A percentile compares a stretch with the other conserved stretches of the same genome.
Conservation (phyloP, 768 basidiomycete species). For the Suillus tomentosus region DNA sequence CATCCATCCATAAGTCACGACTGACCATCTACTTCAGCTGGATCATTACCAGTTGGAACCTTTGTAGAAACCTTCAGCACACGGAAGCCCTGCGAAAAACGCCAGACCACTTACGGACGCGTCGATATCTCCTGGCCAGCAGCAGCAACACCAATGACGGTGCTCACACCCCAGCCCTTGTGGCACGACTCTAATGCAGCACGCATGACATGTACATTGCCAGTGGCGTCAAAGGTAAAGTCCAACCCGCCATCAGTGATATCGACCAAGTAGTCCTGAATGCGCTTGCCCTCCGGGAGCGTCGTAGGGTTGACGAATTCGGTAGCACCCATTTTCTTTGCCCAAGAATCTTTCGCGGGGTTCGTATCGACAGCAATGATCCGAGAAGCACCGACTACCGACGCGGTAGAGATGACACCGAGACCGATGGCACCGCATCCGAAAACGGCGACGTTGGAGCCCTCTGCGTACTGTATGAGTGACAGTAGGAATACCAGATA, state of each 20-base stretch:
- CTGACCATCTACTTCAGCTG: not conserved
- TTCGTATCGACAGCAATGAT: slow-evolving; percentile 94
- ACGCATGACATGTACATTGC: slow-evolving; percentile 94
- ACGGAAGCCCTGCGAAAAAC: slow-evolving; percentile 18
- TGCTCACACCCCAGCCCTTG: slow-evolving; percentile 98
- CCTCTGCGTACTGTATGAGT: slow-evolving; percentile 48
- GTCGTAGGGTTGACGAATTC: slow-evolving; percentile 87
- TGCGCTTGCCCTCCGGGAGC: slow-evolving; percentile 76
- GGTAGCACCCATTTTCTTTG: slow-evolving; percentile 89
- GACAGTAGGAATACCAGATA: not conserved
- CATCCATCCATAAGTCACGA: not conserved
- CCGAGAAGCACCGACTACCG: slow-evolving; percentile 76
- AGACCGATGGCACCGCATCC: slow-evolving; percentile 97
- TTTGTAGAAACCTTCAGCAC: slow-evolving; percentile 21
- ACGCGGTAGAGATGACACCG: slow-evolving; percentile 83
- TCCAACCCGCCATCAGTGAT: slow-evolving; percentile 97
- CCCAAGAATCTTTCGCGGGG: slow-evolving; percentile 83
- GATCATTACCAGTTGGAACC: slow-evolving; percentile 50
- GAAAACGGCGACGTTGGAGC: slow-evolving; percentile 89
- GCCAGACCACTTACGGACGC: slow-evolving; percentile 60
- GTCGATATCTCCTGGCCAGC: slow-evolving; percentile 95
- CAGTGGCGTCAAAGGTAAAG: slow-evolving; percentile 96
- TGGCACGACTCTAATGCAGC: slow-evolving; percentile 97
- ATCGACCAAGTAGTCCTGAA: slow-evolving; percentile 88
- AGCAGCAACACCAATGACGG: slow-evolving; percentile 94